Percentiles rank a stretch among this genome's conserved stretches.
Evolutionary conservation across 2,329 filamentous ascomycete genomes (phyloP).

Genomic region (Aureobasidium zeae): DNA sequence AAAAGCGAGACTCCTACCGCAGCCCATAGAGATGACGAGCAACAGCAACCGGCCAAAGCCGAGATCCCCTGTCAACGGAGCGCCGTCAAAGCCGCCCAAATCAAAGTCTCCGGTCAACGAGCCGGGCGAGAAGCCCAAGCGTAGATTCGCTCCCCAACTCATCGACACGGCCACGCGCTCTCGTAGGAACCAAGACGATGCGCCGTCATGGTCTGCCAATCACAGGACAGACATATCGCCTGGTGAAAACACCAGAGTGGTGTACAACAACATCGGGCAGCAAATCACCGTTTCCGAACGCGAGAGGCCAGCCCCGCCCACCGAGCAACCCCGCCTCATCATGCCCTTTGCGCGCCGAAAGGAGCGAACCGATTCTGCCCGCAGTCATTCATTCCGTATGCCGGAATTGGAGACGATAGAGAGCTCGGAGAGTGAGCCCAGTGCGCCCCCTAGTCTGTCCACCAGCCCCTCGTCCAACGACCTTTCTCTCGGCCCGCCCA

Average conservation of each 20-base stretch:
- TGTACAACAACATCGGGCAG: slow-evolving; percentile 12
- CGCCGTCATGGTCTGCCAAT: slow-evolving; percentile 52
- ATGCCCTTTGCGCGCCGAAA: slow-evolving; percentile 17
- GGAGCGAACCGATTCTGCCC: slow-evolving; percentile 18
- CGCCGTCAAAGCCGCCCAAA: slow-evolving; percentile 16
- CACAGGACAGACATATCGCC: slow-evolving; percentile 66
- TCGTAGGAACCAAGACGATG: slow-evolving; percentile 55
- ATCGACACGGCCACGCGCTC: slow-evolving; percentile 70
- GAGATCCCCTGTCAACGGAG: slow-evolving; percentile 13
- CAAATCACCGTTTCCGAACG: background rate
- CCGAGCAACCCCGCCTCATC: slow-evolving; percentile 2
- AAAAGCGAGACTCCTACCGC: slow-evolving; percentile 6
- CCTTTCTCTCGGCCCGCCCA: slow-evolving; percentile 39
- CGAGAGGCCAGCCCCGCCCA: background rate
- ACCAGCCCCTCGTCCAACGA: slow-evolving; percentile 34
- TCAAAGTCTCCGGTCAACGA: slow-evolving; percentile 11
- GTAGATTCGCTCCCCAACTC: slow-evolving; percentile 65
- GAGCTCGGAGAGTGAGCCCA: slow-evolving; percentile 43
- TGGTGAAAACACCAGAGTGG: slow-evolving; percentile 24
- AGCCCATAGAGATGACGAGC: slow-evolving; percentile 55
- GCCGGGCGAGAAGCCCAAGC: slow-evolving; percentile 23
- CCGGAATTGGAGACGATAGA: slow-evolving; percentile 53
- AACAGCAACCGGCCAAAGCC: slow-evolving; percentile 42
- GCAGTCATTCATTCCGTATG: slow-evolving; percentile 49
- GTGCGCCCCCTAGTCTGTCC: slow-evolving; percentile 18